A percentile compares a stretch with the other conserved stretches of the same genome.
phyloP scores from a whole-genome alignment of 495 filamentous ascomycete genomes.

The Tuber aestivum region DNA sequence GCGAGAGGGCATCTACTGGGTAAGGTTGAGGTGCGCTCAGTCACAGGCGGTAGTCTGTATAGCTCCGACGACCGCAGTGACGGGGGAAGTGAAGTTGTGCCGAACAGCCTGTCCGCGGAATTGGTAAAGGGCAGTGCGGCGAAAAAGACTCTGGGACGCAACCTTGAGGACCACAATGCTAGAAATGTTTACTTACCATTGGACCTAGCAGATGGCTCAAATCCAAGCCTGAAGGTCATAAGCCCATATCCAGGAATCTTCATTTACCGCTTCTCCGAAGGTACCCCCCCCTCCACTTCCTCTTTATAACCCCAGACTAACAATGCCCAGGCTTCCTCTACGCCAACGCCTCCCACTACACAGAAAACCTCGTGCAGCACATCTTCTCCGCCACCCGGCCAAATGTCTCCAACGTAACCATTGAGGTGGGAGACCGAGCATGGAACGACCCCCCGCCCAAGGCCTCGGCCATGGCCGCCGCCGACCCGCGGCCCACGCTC shows the following conservation, averaged over 20 bases:
- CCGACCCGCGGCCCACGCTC: slow-evolving; percentile 62
- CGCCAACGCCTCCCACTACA: slow-evolving; percentile 85
- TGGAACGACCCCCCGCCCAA: slow-evolving; percentile 83
- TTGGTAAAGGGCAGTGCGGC: neutral
- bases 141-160: slow-evolving; percentile 6
- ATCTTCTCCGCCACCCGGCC: slow-evolving; percentile 74
- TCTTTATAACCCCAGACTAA: neutral
- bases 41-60: slow-evolving; percentile 69
- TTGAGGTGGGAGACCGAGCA: slow-evolving; percentile 71
- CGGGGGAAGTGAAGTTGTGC: slow-evolving; percentile 26
- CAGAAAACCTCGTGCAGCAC: slow-evolving; percentile 67
- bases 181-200: slow-evolving; percentile 82
- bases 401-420: slow-evolving; percentile 61
- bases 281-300: slow-evolving; percentile 39
- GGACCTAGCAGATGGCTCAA: slow-evolving; percentile 80
- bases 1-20: slow-evolving; percentile 84
- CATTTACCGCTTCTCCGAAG: slow-evolving; percentile 95
- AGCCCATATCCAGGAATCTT: slow-evolving; percentile 90
- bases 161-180: slow-evolving; percentile 8
- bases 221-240: slow-evolving; percentile 72
- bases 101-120: neutral
- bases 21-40: slow-evolving; percentile 79
- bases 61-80: slow-evolving; percentile 51
- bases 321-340: slow-evolving; percentile 63
- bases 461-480: slow-evolving; percentile 50